phyloP scores from a whole-genome alignment of 768 basidiomycete genomes.

The Polyporus arcularius region DNA sequence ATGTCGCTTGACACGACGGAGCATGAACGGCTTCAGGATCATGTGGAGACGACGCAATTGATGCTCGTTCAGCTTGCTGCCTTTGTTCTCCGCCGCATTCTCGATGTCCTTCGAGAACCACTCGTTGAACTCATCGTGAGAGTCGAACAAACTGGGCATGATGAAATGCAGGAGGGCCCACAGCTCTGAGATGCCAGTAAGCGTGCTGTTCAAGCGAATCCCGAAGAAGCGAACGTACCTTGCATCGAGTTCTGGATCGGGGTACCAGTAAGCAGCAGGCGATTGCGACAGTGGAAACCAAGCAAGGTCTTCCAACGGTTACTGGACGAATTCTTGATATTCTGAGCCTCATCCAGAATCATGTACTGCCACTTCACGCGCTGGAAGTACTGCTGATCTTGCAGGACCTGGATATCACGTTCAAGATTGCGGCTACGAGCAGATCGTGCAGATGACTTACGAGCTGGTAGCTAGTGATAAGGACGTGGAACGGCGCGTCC shows the following conservation, averaged over 20 bases:
- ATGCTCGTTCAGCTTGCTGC: constrained; percentile 89
- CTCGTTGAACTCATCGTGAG: constrained; percentile 98
- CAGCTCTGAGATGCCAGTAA: constrained; percentile 57
- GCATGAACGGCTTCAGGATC: constrained; percentile 99
- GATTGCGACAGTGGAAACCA: constrained; percentile 93
- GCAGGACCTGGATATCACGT: constrained; percentile 62
- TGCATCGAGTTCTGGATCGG: constrained; percentile 99
- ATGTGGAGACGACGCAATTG: constrained; percentile 94
- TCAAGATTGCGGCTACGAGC: background rate
- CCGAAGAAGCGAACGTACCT: constrained; percentile 50
- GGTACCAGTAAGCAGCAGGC: constrained; percentile 92
- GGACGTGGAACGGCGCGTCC: constrained; percentile 94
- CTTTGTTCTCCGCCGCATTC: constrained; percentile 89
- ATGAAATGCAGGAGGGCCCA: constrained; percentile 99
- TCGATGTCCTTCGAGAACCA: constrained; percentile 99
- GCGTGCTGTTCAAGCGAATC: background rate
- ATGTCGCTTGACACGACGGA: constrained; percentile 93
- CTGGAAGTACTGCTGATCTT: constrained; percentile 98
- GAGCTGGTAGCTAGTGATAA: constrained; percentile 96
- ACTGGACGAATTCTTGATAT: constrained; percentile 97
- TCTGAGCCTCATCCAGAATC: constrained; percentile 99
- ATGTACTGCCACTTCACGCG: constrained; percentile 99
- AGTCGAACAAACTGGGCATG: constrained; percentile 99
- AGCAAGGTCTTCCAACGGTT: constrained; percentile 97
- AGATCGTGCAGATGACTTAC: constrained; percentile 42